phyloP scores from a whole-genome alignment of 1,139 yeast species.

The Yamadazyma aaseri region DNA sequence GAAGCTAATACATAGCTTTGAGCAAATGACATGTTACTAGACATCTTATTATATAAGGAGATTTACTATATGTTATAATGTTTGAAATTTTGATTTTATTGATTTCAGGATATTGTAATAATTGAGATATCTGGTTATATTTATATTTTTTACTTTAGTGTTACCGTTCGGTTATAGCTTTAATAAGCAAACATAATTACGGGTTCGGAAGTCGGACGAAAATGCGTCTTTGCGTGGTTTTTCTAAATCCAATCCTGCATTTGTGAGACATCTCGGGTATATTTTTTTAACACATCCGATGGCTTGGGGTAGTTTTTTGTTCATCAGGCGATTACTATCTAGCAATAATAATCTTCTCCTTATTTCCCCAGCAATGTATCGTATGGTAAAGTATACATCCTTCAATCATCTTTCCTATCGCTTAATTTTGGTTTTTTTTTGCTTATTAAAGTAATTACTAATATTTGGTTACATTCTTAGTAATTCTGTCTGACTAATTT shows the following conservation, averaged over 20 bases:
- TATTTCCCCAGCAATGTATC: too few relatives aligned
- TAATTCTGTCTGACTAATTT: conserved; percentile 3
- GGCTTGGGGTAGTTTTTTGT: too few relatives aligned
- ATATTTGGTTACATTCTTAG: background rate
- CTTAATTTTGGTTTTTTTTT: too few relatives aligned
- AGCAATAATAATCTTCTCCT: too few relatives aligned
- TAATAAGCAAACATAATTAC: conserved; percentile 1
- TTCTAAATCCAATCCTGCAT: background rate
- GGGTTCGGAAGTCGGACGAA: conserved; percentile 4
- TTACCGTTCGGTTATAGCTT: conserved; percentile 3
- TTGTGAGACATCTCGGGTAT: background rate
- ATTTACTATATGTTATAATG: too few relatives aligned
- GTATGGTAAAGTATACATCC: too few relatives aligned
- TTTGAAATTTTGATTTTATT: too few relatives aligned
- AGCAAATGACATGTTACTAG: conserved; percentile 36
- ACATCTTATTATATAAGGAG: background rate
- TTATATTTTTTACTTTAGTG: conserved; percentile 6
- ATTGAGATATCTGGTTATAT: conserved; percentile 6
- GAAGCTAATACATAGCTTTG: conserved; percentile 67
- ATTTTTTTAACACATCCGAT: background rate
- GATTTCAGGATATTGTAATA: too few relatives aligned
- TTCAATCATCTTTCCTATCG: too few relatives aligned
- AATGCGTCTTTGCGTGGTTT: conserved; percentile 3
- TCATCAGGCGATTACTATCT: too few relatives aligned
- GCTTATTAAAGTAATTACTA: conserved; percentile 1